phyloP scores from a whole-genome alignment of 345 rosid species.

The Carallia pectinifolia region DNA sequence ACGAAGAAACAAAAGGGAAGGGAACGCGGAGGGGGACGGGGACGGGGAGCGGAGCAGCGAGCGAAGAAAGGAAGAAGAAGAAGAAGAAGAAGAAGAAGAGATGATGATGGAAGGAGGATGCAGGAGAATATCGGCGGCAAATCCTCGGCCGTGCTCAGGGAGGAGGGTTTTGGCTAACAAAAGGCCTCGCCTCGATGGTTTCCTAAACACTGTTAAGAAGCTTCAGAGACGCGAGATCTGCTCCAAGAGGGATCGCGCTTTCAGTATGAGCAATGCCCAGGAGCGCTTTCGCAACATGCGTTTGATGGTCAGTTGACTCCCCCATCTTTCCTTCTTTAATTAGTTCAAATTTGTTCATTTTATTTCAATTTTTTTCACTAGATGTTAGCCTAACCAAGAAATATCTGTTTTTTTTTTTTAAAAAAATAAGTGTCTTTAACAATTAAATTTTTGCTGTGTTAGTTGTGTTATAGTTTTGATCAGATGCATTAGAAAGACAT shows the following conservation, averaged over 20 bases:
- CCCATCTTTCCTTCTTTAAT: not conserved
- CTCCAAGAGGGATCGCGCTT: constrained; percentile 70
- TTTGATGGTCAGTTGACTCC: constrained; percentile 26
- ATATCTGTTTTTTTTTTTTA: too few species aligned
- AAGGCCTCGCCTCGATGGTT: constrained; percentile 56
- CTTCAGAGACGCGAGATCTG: constrained; percentile 80
- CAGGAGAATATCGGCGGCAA: constrained; percentile 74
- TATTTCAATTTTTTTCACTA: not conserved
- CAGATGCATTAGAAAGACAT: too few species aligned
- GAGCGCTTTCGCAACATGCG: constrained; percentile 89
- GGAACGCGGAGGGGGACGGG: not conserved
- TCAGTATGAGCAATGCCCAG: constrained; percentile 73
- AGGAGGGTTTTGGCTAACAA: constrained; percentile 61
- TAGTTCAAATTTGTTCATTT: not conserved
- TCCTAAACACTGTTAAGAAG: constrained; percentile 77
- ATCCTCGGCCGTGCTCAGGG: constrained; percentile 76
- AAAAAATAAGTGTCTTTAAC: too few species aligned
- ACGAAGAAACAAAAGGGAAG: not conserved
- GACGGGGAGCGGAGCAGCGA: not conserved
- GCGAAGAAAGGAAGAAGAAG: not conserved
- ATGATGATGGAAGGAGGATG: constrained; percentile 54
- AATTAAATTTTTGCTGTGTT: too few species aligned
- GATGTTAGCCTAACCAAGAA: too few species aligned
- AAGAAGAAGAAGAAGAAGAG: not conserved
- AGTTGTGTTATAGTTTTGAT: too few species aligned